Evolutionary conservation across 257 asterid genomes (phyloP).

Genomic region (Fraxinus excelsior): DNA sequence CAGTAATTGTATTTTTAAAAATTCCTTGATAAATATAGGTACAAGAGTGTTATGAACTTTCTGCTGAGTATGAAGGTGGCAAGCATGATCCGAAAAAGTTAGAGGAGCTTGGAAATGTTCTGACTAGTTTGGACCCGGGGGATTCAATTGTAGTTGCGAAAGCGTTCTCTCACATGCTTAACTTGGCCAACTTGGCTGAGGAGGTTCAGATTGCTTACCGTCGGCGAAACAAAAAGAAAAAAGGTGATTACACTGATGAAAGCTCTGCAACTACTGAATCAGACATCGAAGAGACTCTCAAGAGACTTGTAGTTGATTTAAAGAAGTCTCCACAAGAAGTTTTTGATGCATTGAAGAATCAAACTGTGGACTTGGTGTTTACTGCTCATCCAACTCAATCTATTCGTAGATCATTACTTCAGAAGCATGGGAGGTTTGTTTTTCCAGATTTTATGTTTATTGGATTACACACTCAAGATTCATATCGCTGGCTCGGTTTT

Average conservation of each 20-base stretch:
- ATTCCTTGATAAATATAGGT: constrained; percentile 32
- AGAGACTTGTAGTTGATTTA: constrained; percentile 46
- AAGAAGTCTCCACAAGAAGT: constrained; percentile 51
- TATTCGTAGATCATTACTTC: constrained; percentile 51
- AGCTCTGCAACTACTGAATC: constrained; percentile 49
- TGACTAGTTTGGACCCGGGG: constrained; percentile 56
- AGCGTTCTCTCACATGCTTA: constrained; percentile 58
- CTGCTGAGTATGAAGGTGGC: constrained; percentile 44
- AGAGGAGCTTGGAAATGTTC: constrained; percentile 45
- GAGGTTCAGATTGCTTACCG: constrained; percentile 53
- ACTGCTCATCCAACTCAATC: constrained; percentile 63
- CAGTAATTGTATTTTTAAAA: neutral
- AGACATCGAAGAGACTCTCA: constrained; percentile 51
- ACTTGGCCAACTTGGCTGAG: constrained; percentile 56
- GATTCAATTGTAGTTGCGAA: constrained; percentile 54
- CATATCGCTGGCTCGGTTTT: neutral
- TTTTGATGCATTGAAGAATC: constrained; percentile 52
- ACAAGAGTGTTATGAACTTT: constrained; percentile 51
- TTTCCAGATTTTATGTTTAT: neutral
- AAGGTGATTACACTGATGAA: constrained; percentile 41
- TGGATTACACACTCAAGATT: neutral
- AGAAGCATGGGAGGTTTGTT: constrained; percentile 50
- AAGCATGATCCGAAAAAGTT: constrained; percentile 38
- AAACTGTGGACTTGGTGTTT: constrained; percentile 52
- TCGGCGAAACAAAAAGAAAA: constrained; percentile 42